Evolutionary conservation across 805 yeast species (phyloP), one percentile per base, ranked within the genome.

Genomic region (Novakomyces olei): DNA sequence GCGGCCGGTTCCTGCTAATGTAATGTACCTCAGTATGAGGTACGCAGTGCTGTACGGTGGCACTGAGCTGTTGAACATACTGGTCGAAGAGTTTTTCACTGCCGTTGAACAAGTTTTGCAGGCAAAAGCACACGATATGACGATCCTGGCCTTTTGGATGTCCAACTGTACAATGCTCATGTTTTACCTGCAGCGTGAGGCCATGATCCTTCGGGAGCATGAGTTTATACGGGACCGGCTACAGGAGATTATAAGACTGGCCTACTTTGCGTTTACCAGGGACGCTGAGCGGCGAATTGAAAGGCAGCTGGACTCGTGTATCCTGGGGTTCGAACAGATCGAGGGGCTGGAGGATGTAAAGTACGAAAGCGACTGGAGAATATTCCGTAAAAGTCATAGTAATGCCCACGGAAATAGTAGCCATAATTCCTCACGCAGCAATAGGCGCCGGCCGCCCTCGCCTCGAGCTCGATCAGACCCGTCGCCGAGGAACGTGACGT

Each of bases 401-500:
- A 5, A 12, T 10, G 32, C 27, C 4, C n/a, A 14, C n/a, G 28
- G 19, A 9, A 23, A 23, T 5, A 25, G n/a, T n/a, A n/a, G 8
- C 28, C 9, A 7, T 17, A 20, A 12, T n/a, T 12, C 15, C 26
- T 33, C 17, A n/a, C 26, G 19, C n/a, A 22, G 22, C 23, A 20
- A 17, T 4, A 20, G 27, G 2, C 27, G 26, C 35, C 72, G 73
- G 40, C 96, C 96, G 4, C 96, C 96, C 2, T 59, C 85, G 0
- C 67, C 77, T 15, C 61, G 67, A 30, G 75, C 77, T 36, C 74
- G 79, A 46, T 70, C 76, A 63, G 71, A 69, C 47, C 93, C 94
- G 3, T 79, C 95, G 0, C 98, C 98, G 0, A 58, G 83, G 34
- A 72, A 69, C 42, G 63, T 83, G 34, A 69, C 83, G 17, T 92